Evolutionary conservation across 2,329 filamentous ascomycete genomes (phyloP).

Genomic region (Metarhizium sp.): DNA sequence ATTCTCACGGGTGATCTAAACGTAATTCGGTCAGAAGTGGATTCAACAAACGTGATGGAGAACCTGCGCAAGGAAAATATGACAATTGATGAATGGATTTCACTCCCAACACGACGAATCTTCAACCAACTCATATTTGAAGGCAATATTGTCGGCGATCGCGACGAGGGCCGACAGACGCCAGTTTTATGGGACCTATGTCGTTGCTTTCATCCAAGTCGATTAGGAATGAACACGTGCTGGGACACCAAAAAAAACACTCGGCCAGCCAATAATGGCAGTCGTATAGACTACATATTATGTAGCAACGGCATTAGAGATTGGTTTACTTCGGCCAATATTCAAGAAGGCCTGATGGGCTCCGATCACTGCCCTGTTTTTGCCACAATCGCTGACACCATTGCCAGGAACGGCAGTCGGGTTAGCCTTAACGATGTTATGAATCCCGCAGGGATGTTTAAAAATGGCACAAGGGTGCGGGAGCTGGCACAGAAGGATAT

Average conservation of each 20-base stretch:
- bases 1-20: conserved; percentile 86
- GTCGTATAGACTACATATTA: conserved; percentile 87
- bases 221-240: conserved; percentile 90
- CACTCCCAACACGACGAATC: conserved; percentile 60
- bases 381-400: conserved; percentile 56
- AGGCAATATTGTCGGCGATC: conserved; percentile 56
- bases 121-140: conserved; percentile 79
- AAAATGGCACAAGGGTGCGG: conserved; percentile 52
- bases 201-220: conserved; percentile 67
- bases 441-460: conserved; percentile 67
- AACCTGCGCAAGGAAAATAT: conserved; percentile 60
- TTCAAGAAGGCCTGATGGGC: conserved; percentile 87
- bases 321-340: conserved; percentile 75
- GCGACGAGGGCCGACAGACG: conserved; percentile 59
- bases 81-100: conserved; percentile 63
- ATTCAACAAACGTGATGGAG: conserved; percentile 68
- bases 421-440: conserved; percentile 60
- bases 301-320: conserved; percentile 69
- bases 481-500: conserved; percentile 60
- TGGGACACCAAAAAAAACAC: conserved; percentile 94
- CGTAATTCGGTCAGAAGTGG: conserved; percentile 58
- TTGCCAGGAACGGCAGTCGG: conserved; percentile 40
- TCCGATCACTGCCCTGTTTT: conserved; percentile 97
- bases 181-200: conserved; percentile 78
- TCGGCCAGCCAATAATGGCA: conserved; percentile 89